Conservation (phyloP, 2,329 filamentous ascomycete genomes). For the Aquanectria penicillioides region DNA sequence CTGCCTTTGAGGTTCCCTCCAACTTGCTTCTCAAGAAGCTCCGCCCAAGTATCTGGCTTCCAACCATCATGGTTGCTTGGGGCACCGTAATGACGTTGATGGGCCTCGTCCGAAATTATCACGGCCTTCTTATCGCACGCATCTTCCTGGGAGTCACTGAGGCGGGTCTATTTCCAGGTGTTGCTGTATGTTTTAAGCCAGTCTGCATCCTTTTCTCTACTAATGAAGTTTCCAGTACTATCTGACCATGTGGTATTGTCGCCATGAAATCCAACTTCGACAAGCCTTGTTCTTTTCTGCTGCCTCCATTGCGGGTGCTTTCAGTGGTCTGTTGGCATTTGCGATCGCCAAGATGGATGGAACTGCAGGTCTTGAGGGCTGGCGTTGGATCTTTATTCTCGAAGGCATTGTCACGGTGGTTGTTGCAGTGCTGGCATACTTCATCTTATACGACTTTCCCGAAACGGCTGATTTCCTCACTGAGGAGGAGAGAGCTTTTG, state of each 20-base stretch:
- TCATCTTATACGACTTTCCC: conserved; percentile 82
- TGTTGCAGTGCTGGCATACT: conserved; percentile 74
- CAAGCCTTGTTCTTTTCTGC: conserved; percentile 85
- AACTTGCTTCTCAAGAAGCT: conserved; percentile 81
- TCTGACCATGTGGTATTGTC: conserved; percentile 67
- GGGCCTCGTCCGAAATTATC: conserved; percentile 61
- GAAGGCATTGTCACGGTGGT: conserved; percentile 77
- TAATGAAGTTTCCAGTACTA: conserved; percentile 52
- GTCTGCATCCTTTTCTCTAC: neutral
- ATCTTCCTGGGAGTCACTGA: conserved; percentile 74
- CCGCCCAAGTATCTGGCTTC: conserved; percentile 78
- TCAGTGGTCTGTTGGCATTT: conserved; percentile 77
- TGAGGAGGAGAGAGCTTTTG: conserved; percentile 74
- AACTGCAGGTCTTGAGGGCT: conserved; percentile 66
- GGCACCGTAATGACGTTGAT: conserved; percentile 60
- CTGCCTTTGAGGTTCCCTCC: conserved; percentile 79
- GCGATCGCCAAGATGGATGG: conserved; percentile 77
- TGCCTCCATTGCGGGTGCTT: conserved; percentile 81
- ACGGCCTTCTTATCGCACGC: conserved; percentile 58
- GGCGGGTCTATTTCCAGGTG: conserved; percentile 73
- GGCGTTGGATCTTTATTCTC: conserved; percentile 75
- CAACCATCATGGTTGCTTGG: conserved; percentile 77
- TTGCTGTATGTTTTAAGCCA: conserved; percentile 53
- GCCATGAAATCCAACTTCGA: conserved; percentile 64
- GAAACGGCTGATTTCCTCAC: conserved; percentile 80